Percentiles rank a stretch among this genome's conserved stretches.
phyloP scores from a whole-genome alignment of 169 alveolate species.

The Plasmodium vivax region DNA sequence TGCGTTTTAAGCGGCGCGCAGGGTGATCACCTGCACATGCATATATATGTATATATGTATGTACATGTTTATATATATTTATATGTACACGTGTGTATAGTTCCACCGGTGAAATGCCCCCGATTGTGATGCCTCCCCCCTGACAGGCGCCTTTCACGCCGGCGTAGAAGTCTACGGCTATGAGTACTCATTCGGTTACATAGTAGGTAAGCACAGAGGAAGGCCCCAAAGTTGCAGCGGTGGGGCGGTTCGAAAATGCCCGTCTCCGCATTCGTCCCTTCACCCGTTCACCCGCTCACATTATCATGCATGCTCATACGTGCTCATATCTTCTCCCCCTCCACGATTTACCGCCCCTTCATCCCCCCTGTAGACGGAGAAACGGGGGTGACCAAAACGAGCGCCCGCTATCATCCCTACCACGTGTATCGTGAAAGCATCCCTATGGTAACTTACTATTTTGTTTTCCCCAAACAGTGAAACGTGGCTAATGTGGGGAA shows the following conservation, averaged over 20 bases:
- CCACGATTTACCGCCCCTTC: not conserved
- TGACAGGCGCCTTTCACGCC: conserved; percentile 82
- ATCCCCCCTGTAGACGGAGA: conserved; percentile 14
- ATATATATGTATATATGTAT: not conserved
- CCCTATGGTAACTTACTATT: conserved; percentile 28
- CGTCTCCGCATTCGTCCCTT: not conserved
- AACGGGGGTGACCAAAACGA: conserved; percentile 61
- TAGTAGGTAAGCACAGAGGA: not conserved
- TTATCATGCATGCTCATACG: too few species aligned
- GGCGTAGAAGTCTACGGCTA: conserved; percentile 85
- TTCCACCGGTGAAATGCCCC: not conserved
- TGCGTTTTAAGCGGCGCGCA: not conserved
- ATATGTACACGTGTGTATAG: not conserved
- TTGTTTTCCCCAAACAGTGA: not conserved
- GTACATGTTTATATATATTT: not conserved
- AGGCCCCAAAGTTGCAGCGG: not conserved
- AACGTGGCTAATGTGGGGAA: not conserved
- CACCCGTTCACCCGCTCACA: not conserved
- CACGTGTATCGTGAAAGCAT: conserved; percentile 65
- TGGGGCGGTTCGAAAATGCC: not conserved
- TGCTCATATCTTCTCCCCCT: not conserved
- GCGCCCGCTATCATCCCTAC: conserved; percentile 38
- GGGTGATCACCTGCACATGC: not conserved
- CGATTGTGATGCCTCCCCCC: not conserved
- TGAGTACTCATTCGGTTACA: conserved; percentile 83